These are phyloP conservation scores for Sclerotinia sclerotiorum DNA, from an alignment of 2,329 filamentous ascomycete genomes.

Conservation along the genomic window DNA sequence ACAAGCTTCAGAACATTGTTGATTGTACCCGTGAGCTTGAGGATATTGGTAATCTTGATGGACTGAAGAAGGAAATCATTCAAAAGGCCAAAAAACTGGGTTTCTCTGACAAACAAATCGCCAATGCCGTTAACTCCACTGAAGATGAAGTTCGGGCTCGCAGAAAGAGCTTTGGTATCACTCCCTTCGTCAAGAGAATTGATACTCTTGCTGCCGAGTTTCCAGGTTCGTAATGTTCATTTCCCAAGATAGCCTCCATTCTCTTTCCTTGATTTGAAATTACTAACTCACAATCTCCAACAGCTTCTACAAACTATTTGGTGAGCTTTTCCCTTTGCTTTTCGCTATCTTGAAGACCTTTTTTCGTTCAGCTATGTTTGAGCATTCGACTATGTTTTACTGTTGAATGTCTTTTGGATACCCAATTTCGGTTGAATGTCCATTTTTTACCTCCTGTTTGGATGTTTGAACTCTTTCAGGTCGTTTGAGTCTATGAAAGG, in stretches of 20 bases:
- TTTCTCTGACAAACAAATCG: conserved; percentile 96
- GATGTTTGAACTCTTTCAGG: background rate
- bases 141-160: conserved; percentile 88
- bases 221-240: conserved; percentile 47
- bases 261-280: too few species aligned
- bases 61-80: conserved; percentile 84
- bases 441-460: background rate
- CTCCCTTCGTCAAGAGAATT: conserved; percentile 96
- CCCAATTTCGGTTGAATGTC: background rate
- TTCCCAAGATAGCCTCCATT: too few species aligned
- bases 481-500: too few species aligned
- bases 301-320: conserved; percentile 85
- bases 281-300: too few species aligned
- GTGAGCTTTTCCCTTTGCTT: background rate
- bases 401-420: background rate
- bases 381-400: background rate
- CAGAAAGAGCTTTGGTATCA: conserved; percentile 83
- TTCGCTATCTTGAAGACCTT: background rate
- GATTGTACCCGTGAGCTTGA: conserved; percentile 85
- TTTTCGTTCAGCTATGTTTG: background rate
- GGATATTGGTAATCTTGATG: conserved; percentile 76
- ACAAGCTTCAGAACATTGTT: conserved; percentile 98
- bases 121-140: conserved; percentile 75
- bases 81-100: conserved; percentile 94
- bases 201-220: conserved; percentile 97